Evolutionary conservation across 1,139 yeast species (phyloP), one percentile per base, ranked within the genome.

Genomic region (Pichia sp.): DNA sequence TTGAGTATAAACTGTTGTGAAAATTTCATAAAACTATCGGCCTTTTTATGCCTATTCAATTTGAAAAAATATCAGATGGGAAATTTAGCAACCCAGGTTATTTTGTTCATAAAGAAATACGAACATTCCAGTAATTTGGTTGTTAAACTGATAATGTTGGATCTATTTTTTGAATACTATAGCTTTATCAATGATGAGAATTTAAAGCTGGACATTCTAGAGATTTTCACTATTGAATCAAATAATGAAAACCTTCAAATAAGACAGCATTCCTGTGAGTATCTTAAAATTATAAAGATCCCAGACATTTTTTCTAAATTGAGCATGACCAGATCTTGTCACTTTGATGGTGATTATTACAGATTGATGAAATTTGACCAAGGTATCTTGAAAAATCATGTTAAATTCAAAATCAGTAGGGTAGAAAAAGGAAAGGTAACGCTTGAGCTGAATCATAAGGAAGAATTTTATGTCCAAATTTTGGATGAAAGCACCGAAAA

Each of bases 241-340:
- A 74, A 73, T 43, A 81, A 92, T 0, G 67, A 84, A 34, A 95
- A 86, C 59, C 70, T 86, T 28, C 97, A 90, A 61, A 71, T 90
- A 33, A 97, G 90, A 62, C 94, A 94, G 32, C 72, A 97, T 45
- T 83, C 97, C 0, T 72, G 72, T 50, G 97, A 92, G 59, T 90
- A 86, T 56, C 64, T 83, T 49, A 72, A 73, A 40, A 60, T 90
- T 47, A 75, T 82, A 4, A 55, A 63, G 28, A 62, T 71, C 27
- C 61, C 67, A n/a, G 66, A 71, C 38, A 59, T 64, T 37, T n/a
- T n/a, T n/a, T n/a, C n/a, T n/a, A n/a, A n/a, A n/a, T n/a, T n/a
- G n/a, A n/a, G n/a, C n/a, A n/a, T n/a, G n/a, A n/a, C n/a, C n/a
- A n/a, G n/a, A n/a, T n/a, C n/a, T n/a, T n/a, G n/a, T n/a, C n/a